A percentile compares a stretch with the other conserved stretches of the same genome.
Conservation (phyloP, 2,329 filamentous ascomycete species). For the Fusarium sp. region DNA sequence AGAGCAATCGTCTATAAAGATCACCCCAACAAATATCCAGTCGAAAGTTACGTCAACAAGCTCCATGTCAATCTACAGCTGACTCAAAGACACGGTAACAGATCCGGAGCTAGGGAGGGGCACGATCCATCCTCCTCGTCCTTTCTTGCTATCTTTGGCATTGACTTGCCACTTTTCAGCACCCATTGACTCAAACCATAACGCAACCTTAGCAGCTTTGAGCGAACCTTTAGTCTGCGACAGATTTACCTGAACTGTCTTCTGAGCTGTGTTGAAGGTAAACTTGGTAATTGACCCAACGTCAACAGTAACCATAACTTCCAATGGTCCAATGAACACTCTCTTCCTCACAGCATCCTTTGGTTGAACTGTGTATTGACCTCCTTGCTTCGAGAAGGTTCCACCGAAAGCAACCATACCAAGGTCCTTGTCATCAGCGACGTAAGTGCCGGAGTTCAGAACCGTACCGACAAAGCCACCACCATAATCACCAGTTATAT, state of each 20-base stretch:
- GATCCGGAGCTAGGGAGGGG: neutral
- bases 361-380: conserved; percentile 53
- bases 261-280: conserved; percentile 44
- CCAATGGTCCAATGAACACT: conserved; percentile 62
- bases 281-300: conserved; percentile 58
- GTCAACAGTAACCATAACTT: conserved; percentile 56
- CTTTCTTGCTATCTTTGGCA: neutral
- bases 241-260: conserved; percentile 44
- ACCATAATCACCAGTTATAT: conserved; percentile 69
- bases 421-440: conserved; percentile 58
- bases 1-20: too few species aligned
- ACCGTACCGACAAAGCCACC: conserved; percentile 65
- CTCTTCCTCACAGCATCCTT: conserved; percentile 61
- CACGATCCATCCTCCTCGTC: conserved; percentile 42
- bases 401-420: conserved; percentile 66
- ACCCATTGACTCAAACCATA: conserved; percentile 54
- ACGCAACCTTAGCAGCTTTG: conserved; percentile 45
- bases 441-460: conserved; percentile 63
- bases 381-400: conserved; percentile 47
- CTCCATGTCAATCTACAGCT: neutral
- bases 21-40: too few species aligned
- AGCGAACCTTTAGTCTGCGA: conserved; percentile 48
- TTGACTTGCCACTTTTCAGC: conserved; percentile 19
- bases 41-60: neutral
- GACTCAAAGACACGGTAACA: conserved; percentile 7